Evolutionary conservation across 2,329 filamentous ascomycete species (phyloP).

Genomic region (Domatiomyces globalis): DNA sequence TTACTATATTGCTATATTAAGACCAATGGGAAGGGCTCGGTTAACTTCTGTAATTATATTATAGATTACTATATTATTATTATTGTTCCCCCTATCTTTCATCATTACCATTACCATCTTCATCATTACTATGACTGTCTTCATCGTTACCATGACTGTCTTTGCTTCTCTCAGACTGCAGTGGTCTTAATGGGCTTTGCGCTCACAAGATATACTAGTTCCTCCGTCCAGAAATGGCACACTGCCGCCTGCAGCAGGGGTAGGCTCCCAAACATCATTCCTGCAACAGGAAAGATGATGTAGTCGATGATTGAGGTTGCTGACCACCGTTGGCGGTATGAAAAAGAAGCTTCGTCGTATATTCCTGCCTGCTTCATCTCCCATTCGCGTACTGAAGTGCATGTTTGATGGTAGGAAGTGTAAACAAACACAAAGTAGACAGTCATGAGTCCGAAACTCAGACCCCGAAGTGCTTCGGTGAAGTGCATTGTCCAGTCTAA

Average conservation of each 20-base stretch:
- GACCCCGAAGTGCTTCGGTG: conserved; percentile 45
- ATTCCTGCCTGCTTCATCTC: conserved; percentile 55
- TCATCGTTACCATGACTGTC: background rate
- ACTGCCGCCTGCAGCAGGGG: conserved; percentile 55
- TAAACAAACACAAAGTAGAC: conserved; percentile 49
- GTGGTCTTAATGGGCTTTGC: conserved; percentile 40
- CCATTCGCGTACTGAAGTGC: conserved; percentile 44
- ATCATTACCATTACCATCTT: background rate
- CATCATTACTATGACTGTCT: background rate
- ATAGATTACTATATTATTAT: too few species aligned
- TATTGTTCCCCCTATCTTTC: too few species aligned
- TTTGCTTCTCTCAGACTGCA: background rate
- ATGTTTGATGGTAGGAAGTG: conserved; percentile 51
- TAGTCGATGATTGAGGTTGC: conserved; percentile 51
- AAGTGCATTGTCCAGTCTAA: conserved; percentile 45
- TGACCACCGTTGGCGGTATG: conserved; percentile 40
- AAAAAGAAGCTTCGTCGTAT: conserved; percentile 50
- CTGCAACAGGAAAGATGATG: conserved; percentile 50
- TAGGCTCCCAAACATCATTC: conserved; percentile 53
- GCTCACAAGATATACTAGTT: conserved; percentile 58
- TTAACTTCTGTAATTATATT: too few species aligned
- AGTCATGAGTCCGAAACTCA: conserved; percentile 49
- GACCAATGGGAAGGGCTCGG: too few species aligned
- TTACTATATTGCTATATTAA: too few species aligned
- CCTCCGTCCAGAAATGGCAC: conserved; percentile 55